Evolutionary conservation across 2,329 filamentous ascomycete genomes (phyloP), one percentile per base, ranked within the genome.

Genomic region (Aspergillus arachidicola): DNA sequence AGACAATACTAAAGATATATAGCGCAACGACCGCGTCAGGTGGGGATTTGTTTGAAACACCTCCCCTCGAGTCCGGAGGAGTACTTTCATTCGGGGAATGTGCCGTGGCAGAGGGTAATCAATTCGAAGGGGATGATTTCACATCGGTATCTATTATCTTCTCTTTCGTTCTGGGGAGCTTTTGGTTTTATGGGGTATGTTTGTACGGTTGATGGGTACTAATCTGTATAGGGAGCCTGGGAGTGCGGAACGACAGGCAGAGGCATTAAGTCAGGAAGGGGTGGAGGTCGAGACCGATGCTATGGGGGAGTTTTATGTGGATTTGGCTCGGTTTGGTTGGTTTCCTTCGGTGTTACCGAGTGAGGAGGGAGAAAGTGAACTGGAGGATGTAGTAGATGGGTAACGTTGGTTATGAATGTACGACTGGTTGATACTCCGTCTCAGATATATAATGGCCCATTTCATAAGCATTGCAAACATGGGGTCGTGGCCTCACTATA

Each of bases 71-170:
- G 80, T 0, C 79, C 76, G 41, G 78, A 78, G 51, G 76, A 79
- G 59, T 76, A 80, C 62, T 96, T 90, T 80, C 90, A 97, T 76
- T 83, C 85, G 63, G 83, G 82, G 28, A 97, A 90, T 68, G 94
- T 98, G 4, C 94, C 94, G 0, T 98, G 94, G 94, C 94, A 98
- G 81, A 84, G 95, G 62, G 92, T 98, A 64, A 91, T 98, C 75
- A 97, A 94, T 76, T 82, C 92, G 16, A 94, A 91, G 78, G 94
- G 94, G 26, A 83, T 87, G 63, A 96, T 98, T 69, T 96, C 93
- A 51, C 91, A 91, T 9, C 87, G 94, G 92, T 94, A 51, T 16
- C 14, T 36, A 16, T 6, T 36, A 2, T 36, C 34, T 36, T 36
- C 6, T 16, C 1, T 2, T 16, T 36, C 6, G 2, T 2, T 3